Evolutionary conservation across 768 basidiomycete species (phyloP).

Genomic region (Rhodotorula paludigena): DNA sequence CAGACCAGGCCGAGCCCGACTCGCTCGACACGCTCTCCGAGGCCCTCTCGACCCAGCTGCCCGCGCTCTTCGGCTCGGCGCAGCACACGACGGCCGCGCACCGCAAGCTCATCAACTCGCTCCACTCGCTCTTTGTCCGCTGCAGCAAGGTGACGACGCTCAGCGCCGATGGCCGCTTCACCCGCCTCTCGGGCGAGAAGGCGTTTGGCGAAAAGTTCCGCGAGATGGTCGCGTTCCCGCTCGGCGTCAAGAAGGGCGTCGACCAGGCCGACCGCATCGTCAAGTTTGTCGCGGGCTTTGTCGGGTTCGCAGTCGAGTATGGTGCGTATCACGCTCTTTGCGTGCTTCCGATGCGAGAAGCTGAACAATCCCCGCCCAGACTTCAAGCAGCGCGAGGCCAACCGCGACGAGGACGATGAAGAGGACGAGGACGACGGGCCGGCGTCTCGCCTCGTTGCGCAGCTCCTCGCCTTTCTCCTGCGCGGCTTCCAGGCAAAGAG

Average conservation of each 20-base stretch:
- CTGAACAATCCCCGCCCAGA: conserved; percentile 34
- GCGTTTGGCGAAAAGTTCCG: conserved; percentile 66
- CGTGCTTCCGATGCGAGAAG: conserved; percentile 48
- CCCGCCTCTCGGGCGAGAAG: conserved; percentile 67
- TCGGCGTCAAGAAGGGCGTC: conserved; percentile 76
- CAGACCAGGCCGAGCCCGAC: conserved; percentile 9
- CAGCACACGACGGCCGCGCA: conserved; percentile 57
- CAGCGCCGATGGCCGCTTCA: conserved; percentile 33
- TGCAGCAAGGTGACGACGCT: conserved; percentile 57
- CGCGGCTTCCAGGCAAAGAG: conserved; percentile 79
- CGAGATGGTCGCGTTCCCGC: conserved; percentile 55
- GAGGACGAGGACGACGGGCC: conserved; percentile 57
- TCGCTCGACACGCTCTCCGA: conserved; percentile 14
- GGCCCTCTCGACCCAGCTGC: conserved; percentile 17
- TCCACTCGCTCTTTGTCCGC: conserved; percentile 70
- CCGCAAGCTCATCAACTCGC: conserved; percentile 77
- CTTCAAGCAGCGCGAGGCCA: conserved; percentile 44
- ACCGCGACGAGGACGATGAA: conserved; percentile 50
- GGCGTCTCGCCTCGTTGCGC: conserved; percentile 62
- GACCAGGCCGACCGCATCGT: conserved; percentile 67
- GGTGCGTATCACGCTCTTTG: conserved; percentile 50
- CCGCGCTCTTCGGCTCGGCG: conserved; percentile 21
- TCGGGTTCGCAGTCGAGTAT: conserved; percentile 68
- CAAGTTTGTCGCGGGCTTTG: conserved; percentile 76
- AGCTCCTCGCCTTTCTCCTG: conserved; percentile 66